These are phyloP conservation scores for Boletellus deceptivus DNA, from an alignment of 1,284 basidiomycete species.

Conservation along the genomic window DNA sequence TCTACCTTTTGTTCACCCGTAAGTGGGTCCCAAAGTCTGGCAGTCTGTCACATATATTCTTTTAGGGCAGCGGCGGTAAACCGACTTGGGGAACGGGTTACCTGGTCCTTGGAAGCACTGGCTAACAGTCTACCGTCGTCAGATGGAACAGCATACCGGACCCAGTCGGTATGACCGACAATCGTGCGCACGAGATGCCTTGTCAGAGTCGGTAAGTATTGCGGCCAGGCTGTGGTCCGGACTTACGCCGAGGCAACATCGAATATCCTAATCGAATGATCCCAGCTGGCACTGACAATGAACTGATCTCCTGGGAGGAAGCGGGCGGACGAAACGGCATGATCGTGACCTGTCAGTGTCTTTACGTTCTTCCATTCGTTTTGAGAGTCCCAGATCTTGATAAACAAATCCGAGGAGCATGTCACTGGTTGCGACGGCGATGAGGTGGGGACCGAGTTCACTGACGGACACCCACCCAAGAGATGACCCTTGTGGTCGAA, in stretches of 20 bases:
- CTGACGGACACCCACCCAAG: slow-evolving; percentile 56
- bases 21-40: slow-evolving; percentile 76
- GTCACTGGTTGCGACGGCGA: slow-evolving; percentile 53
- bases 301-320: slow-evolving; percentile 84
- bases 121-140: slow-evolving; percentile 75
- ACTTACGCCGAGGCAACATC: slow-evolving; percentile 80
- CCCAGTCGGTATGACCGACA: slow-evolving; percentile 59
- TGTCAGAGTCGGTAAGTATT: slow-evolving; percentile 15
- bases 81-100: slow-evolving; percentile 32
- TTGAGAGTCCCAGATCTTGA: slow-evolving; percentile 89
- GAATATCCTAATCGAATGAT: slow-evolving; percentile 84
- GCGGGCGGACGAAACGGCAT: slow-evolving; percentile 81
- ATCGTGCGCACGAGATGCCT: slow-evolving; percentile 63
- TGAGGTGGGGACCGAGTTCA: not conserved
- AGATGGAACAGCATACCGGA: slow-evolving; percentile 64
- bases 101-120: slow-evolving; percentile 85
- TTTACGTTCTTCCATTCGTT: slow-evolving; percentile 89
- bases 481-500: slow-evolving; percentile 83
- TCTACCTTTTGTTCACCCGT: slow-evolving; percentile 80
- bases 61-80: slow-evolving; percentile 4
- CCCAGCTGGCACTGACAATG: slow-evolving; percentile 83
- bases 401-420: slow-evolving; percentile 85
- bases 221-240: not conserved
- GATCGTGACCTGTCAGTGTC: slow-evolving; percentile 88
- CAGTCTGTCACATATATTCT: slow-evolving; percentile 52